Percentiles rank a stretch among this genome's conserved stretches.
phyloP scores from a whole-genome alignment of 495 filamentous ascomycete species.

The Hypomontagnella monticulosa region DNA sequence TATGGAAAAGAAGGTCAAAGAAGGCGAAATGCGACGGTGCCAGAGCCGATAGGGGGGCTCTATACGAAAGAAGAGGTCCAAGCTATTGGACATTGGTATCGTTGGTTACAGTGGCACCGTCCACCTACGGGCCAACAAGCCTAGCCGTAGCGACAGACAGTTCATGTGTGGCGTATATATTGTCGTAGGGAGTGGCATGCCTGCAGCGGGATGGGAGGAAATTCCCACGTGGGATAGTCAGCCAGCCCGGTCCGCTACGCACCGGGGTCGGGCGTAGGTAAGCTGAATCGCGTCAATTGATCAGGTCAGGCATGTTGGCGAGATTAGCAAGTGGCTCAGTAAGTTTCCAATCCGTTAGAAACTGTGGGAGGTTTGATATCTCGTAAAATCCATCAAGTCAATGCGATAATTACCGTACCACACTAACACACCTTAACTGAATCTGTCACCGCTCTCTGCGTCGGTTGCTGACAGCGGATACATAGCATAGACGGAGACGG shows the following conservation, averaged over 20 bases:
- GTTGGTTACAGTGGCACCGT: constrained; percentile 8
- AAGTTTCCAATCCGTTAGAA: constrained; percentile 5
- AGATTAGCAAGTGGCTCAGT: constrained; percentile 14
- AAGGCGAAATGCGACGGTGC: neutral
- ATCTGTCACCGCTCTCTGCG: neutral
- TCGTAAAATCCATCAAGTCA: neutral
- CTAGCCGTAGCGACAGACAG: neutral
- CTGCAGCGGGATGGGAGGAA: constrained; percentile 23
- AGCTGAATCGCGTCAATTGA: constrained; percentile 19
- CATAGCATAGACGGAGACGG: neutral
- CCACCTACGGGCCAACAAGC: constrained; percentile 1
- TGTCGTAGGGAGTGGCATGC: constrained; percentile 23
- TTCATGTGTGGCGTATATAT: constrained; percentile 5
- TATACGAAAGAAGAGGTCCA: constrained; percentile 7
- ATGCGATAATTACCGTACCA: constrained; percentile 7
- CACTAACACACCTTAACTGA: neutral
- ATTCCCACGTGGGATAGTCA: constrained; percentile 28
- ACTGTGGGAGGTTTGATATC: constrained; percentile 3
- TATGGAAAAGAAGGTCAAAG: neutral
- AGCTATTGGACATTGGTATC: constrained; percentile 3
- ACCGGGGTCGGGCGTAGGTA: constrained; percentile 8
- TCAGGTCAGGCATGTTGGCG: constrained; percentile 7
- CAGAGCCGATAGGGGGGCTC: neutral
- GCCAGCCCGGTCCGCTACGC: constrained; percentile 6
- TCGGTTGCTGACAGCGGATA: constrained; percentile 15